Evolutionary conservation across 148 eudicot species (phyloP).

Genomic region (Silene conica): DNA sequence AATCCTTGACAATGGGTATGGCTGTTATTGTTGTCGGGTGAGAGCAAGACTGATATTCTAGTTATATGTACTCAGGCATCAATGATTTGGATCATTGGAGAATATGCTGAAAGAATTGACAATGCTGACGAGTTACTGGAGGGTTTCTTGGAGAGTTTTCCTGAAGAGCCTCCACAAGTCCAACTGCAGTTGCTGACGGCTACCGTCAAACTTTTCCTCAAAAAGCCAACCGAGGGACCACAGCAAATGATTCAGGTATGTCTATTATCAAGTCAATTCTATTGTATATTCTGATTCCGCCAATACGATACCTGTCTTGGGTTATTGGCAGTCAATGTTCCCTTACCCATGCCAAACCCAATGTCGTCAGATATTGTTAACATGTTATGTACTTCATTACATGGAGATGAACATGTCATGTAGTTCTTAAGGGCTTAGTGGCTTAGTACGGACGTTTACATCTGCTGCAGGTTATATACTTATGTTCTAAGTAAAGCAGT

Average conservation of each 20-base stretch:
- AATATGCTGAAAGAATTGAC: slow-evolving; percentile 98
- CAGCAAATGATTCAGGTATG: slow-evolving; percentile 98
- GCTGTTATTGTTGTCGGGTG: neutral
- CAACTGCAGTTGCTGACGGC: slow-evolving; percentile 95
- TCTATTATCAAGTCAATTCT: slow-evolving; percentile 1
- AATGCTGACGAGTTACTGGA: slow-evolving; percentile 98
- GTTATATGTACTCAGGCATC: slow-evolving; percentile 55
- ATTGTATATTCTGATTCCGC: neutral
- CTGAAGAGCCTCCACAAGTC: slow-evolving; percentile 97
- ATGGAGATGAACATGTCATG: neutral
- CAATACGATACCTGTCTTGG: neutral
- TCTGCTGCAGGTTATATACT: too few relatives aligned
- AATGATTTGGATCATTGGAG: slow-evolving; percentile 99
- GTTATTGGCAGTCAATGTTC: neutral
- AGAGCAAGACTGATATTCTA: slow-evolving; percentile 11
- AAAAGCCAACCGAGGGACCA: slow-evolving; percentile 99
- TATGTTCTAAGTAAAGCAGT: neutral
- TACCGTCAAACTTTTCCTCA: slow-evolving; percentile 90
- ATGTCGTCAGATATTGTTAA: neutral
- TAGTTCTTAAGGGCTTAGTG: neutral
- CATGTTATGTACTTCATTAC: neutral
- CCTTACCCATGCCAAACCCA: neutral
- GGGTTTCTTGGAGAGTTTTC: slow-evolving; percentile 90
- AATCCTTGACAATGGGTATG: slow-evolving; percentile 16
- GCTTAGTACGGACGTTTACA: too few relatives aligned